Base-by-base conservation (phyloP, 2,329 filamentous ascomycete species). In the Beauveria sp. region DNA sequence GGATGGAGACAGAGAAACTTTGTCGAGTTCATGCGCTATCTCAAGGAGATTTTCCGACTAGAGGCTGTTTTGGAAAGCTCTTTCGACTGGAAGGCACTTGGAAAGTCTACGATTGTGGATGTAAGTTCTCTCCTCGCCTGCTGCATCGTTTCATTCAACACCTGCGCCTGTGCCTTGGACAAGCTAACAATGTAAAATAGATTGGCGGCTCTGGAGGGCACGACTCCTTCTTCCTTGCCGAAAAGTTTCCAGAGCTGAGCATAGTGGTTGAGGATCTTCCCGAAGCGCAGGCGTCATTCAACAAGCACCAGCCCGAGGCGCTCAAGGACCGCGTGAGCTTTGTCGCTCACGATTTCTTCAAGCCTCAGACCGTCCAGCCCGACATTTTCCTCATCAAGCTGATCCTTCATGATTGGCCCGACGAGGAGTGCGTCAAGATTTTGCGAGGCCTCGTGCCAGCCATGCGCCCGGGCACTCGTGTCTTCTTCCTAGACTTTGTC, bases 401-500 rank as follows among this genome's bases (percentile, higher is more conserved):
- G 63, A 81, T 84, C 61, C 72, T 85, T 18, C 82, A 85, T 68
- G 81, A 84, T 71, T 83, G 80, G 80, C 75, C 80, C 0, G 80
- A 83, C 60, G 70, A 72, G 26, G 73, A 79, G 54, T 70, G 71
- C 5, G 62, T 73, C 24, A 67, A 69, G 60, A 79, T 82, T 54
- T 70, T 78, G 46, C 73, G 71, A 46, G 74, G 72, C 0, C 68
- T 83, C 31, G 67, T 77, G 0, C 77, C 80, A 1, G 74, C 76
- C 34, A 65, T 83, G 64, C 74, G 78, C 64, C 72, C 78, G 1
- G 75, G 82, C 45, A 71, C 75, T 12, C 69, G 69, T 24, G 69
- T 78, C 3, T 64, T 78, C 16, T 64, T 77, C 31, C 70, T 75
- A 57, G 76, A 78, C 61, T 74, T 73, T 60, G 72, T 76, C 24